Conservation (phyloP, 2,329 filamentous ascomycete species). For the Pseudogymnoascus sp. region DNA sequence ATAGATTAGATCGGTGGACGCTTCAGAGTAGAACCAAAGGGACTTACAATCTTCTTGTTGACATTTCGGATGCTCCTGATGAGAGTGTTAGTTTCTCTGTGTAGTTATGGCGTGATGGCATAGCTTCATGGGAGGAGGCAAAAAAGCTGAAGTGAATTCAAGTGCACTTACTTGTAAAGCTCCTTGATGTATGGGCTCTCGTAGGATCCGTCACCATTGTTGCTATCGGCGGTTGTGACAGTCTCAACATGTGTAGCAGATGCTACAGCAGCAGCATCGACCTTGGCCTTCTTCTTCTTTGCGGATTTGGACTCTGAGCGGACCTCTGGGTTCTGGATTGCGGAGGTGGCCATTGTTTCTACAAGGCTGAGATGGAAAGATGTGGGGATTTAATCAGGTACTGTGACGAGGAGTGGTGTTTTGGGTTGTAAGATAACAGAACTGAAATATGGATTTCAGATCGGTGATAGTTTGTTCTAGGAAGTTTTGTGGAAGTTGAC, state of each 20-base stretch:
- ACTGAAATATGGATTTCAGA: conserved; percentile 1
- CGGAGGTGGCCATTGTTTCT: conserved; percentile 52
- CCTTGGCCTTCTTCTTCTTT: conserved; percentile 60
- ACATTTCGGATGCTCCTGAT: conserved; percentile 79
- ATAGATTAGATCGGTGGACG: conserved; percentile 15
- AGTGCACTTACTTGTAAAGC: conserved; percentile 66
- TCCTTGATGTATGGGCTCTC: conserved; percentile 82
- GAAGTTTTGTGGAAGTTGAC: not conserved
- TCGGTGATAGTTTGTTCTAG: not conserved
- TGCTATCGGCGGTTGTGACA: conserved; percentile 37
- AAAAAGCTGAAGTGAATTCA: conserved; percentile 11
- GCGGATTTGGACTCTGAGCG: conserved; percentile 56
- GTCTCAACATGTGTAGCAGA: conserved; percentile 28
- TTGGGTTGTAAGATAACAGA: not conserved
- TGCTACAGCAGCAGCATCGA: conserved; percentile 41
- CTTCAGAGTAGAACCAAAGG: not conserved
- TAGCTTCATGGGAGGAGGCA: conserved; percentile 11
- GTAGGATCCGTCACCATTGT: conserved; percentile 42
- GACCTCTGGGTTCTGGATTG: conserved; percentile 54
- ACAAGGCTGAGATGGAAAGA: conserved; percentile 6
- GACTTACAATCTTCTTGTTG: conserved; percentile 84
- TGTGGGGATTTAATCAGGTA: not conserved
- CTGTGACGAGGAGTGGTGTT: not conserved
- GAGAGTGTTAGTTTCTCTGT: conserved; percentile 10
- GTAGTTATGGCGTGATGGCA: not conserved